Evolutionary conservation across 768 basidiomycete species (phyloP).

Genomic region (Amanita pseudoporphyria): DNA sequence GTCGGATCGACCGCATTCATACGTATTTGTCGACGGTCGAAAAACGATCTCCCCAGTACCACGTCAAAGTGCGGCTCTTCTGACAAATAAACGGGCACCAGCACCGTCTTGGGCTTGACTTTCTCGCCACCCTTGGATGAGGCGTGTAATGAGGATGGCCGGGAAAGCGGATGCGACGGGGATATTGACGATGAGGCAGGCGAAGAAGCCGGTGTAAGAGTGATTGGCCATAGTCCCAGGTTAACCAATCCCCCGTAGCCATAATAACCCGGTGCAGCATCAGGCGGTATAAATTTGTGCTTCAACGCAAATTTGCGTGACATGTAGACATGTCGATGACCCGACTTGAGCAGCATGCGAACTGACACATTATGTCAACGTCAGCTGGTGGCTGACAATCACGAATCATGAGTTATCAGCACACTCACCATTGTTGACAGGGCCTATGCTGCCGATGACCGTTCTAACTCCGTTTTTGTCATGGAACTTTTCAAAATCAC

Average conservation of each 20-base stretch:
- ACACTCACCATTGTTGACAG: constrained; percentile 71
- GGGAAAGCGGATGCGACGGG: constrained; percentile 7
- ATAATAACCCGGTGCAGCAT: constrained; percentile 83
- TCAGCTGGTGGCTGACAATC: neutral
- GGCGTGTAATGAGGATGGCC: constrained; percentile 1
- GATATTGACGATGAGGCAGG: constrained; percentile 17
- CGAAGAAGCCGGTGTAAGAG: constrained; percentile 37
- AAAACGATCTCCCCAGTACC: constrained; percentile 81
- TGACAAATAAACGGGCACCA: constrained; percentile 70
- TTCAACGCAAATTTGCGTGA: constrained; percentile 86
- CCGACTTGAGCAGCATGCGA: constrained; percentile 87
- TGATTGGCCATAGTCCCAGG: constrained; percentile 84
- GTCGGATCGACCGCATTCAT: constrained; percentile 80
- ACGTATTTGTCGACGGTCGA: constrained; percentile 75
- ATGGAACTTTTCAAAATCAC: constrained; percentile 80
- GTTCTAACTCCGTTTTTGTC: constrained; percentile 90
- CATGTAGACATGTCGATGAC: constrained; percentile 92
- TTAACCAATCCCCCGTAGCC: constrained; percentile 89
- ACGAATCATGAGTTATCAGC: neutral
- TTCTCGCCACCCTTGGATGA: constrained; percentile 1
- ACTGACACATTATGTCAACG: constrained; percentile 33
- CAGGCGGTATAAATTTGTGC: constrained; percentile 80
- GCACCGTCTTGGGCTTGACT: constrained; percentile 27
- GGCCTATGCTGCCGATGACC: constrained; percentile 83
- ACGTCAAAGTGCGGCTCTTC: constrained; percentile 97